Evolutionary conservation across 106 monocot genomes (phyloP), one percentile per base, ranked within the genome.

Genomic region (Platanthera zijinensis): DNA sequence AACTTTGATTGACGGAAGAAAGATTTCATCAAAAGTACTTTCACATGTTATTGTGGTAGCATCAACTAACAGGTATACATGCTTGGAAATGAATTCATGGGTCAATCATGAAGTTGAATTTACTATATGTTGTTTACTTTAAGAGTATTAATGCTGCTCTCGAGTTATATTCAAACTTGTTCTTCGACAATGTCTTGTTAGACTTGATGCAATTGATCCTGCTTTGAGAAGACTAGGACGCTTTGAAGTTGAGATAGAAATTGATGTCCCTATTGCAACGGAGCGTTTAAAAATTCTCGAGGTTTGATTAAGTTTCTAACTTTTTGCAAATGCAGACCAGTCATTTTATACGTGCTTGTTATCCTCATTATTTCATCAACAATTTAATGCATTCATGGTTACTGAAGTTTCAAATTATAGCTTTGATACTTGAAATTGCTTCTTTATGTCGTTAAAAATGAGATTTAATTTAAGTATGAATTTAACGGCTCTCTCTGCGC

Each of bases 241-340:
- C 57, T 97, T 97, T 79, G 97, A 97, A 75, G 85, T 80, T 61
- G 97, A 97, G 82, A 80, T 97, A 78, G 93, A 97, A 86, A 82
- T 97, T 8, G 78, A 77, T 3, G 87, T 94, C 73, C 97, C 97
- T 73, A 88, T 82, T n/a, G 21, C 48, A 21, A 93, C 91, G 17
- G 94, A 97, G 81, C 85, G 94, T 1, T 14, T 85, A 48, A 78
- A 94, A 70, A 94, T 99, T 76, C 89, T 97, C 69, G 63, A 99
- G 94, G 97, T 93, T 72, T 50, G 72, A 72, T 22, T 19, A 15
- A 22, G 21, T 50, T 72, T 0, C 8, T 67, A 67, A 51, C 18
- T 72, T 72, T 72, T 17, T 5, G 49, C 51, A 15, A n/a, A 18
- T 51, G 21, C 22, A 51, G 22, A 52, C 10, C 0, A 11, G 3